phyloP scores from a whole-genome alignment of 1,139 yeast genomes.

The Saccharomycopsis hybrid region DNA sequence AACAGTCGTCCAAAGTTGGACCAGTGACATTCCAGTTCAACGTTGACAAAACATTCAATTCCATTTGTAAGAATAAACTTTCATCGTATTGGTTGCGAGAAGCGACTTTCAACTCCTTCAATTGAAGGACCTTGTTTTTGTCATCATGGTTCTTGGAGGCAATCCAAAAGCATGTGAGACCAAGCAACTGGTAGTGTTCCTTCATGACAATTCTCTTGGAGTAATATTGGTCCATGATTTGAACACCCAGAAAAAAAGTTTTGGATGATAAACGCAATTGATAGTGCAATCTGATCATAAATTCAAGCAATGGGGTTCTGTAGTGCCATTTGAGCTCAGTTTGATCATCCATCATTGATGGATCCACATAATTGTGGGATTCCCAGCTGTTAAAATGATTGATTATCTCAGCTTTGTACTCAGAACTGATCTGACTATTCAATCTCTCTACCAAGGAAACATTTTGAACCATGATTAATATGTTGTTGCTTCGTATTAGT shows the following conservation, averaged over 20 bases:
- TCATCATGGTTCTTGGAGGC: slow-evolving; percentile 92
- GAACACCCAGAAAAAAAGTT: slow-evolving; percentile 73
- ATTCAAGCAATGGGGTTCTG: slow-evolving; percentile 85
- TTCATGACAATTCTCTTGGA: slow-evolving; percentile 87
- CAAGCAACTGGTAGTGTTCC: slow-evolving; percentile 87
- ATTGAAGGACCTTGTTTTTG: slow-evolving; percentile 75
- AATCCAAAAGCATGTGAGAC: slow-evolving; percentile 90
- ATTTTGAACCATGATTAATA: neutral
- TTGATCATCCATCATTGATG: slow-evolving; percentile 77
- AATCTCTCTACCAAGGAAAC: slow-evolving; percentile 1
- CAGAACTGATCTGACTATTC: neutral
- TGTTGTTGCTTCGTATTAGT: neutral
- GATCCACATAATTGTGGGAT: slow-evolving; percentile 34
- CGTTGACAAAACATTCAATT: slow-evolving; percentile 77
- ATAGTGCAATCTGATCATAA: slow-evolving; percentile 73
- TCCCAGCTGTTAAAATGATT: neutral
- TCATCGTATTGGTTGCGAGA: slow-evolving; percentile 83
- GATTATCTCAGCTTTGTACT: slow-evolving; percentile 1
- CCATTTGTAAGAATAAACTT: slow-evolving; percentile 94
- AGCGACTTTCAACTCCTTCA: slow-evolving; percentile 68
- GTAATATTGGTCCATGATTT: slow-evolving; percentile 84
- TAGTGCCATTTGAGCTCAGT: slow-evolving; percentile 91
- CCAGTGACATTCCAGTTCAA: slow-evolving; percentile 65
- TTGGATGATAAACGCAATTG: slow-evolving; percentile 71
- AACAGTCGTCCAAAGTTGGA: slow-evolving; percentile 19